Evolutionary conservation across 257 asterid genomes (phyloP).

Genomic region (Ajuga chamaepitys): DNA sequence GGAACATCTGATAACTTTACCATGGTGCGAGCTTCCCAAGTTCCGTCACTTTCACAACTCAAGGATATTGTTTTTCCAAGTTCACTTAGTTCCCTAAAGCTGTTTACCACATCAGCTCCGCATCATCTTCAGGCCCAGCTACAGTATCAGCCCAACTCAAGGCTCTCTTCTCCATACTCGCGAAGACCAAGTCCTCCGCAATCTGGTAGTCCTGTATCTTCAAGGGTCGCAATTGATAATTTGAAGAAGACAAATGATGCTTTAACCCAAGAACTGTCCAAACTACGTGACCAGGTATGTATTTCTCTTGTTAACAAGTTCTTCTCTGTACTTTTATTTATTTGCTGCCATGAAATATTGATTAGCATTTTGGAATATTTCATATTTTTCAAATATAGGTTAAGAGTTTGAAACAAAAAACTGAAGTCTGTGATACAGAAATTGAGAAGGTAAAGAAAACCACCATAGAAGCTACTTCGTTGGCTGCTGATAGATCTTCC

Average conservation of each 20-base stretch:
- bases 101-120: slow-evolving; percentile 37
- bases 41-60: slow-evolving; percentile 73
- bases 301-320: slow-evolving; percentile 4
- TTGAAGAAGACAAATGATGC: slow-evolving; percentile 71
- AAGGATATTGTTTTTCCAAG: slow-evolving; percentile 89
- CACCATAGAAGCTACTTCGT: slow-evolving; percentile 36
- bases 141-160: slow-evolving; percentile 48
- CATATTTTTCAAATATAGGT: slow-evolving; percentile 31
- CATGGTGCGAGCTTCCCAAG: slow-evolving; percentile 76
- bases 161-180: slow-evolving; percentile 73
- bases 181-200: slow-evolving; percentile 80
- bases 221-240: slow-evolving; percentile 74
- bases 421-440: slow-evolving; percentile 53
- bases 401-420: slow-evolving; percentile 52
- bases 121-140: slow-evolving; percentile 23
- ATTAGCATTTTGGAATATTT: background rate
- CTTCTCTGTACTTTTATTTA: background rate
- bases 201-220: slow-evolving; percentile 52
- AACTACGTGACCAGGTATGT: slow-evolving; percentile 59
- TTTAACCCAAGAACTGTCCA: slow-evolving; percentile 66
- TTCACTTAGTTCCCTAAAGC: slow-evolving; percentile 76
- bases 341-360: background rate
- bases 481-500: slow-evolving; percentile 54
- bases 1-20: slow-evolving; percentile 38
- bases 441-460: slow-evolving; percentile 43